These are phyloP conservation scores for Starmerella asiatica DNA, from an alignment of 805 yeast species.

Conservation along the genomic window DNA sequence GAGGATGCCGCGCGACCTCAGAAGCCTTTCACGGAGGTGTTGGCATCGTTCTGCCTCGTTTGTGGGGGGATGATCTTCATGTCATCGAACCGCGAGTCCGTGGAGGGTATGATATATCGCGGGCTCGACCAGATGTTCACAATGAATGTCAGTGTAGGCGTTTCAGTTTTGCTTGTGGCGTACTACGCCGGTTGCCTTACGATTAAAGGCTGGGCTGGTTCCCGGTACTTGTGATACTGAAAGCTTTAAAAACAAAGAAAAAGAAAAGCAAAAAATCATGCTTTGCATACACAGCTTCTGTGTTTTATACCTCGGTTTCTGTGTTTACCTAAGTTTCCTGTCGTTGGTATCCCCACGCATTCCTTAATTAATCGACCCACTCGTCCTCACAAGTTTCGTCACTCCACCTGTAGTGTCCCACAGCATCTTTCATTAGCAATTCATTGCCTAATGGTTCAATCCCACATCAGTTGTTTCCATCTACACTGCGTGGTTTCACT, in stretches of 20 bases:
- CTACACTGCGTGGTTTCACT: too few species aligned
- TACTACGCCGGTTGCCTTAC: slow-evolving; percentile 65
- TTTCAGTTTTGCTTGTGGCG: slow-evolving; percentile 66
- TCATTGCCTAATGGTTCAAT: too few species aligned
- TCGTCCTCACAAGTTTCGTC: too few species aligned
- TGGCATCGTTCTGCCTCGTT: slow-evolving; percentile 64
- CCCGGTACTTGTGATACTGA: slow-evolving; percentile 4
- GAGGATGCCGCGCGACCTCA: slow-evolving; percentile 34
- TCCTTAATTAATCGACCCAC: too few species aligned
- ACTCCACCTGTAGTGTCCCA: too few species aligned
- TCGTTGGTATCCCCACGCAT: too few species aligned
- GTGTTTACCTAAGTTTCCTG: too few species aligned
- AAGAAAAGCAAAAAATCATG: too few species aligned
- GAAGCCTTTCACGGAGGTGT: slow-evolving; percentile 76
- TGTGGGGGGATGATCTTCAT: slow-evolving; percentile 87
- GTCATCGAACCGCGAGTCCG: slow-evolving; percentile 79
- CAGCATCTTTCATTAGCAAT: too few species aligned
- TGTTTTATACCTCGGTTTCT: too few species aligned
- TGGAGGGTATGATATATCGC: slow-evolving; percentile 66
- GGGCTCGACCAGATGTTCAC: slow-evolving; percentile 85
- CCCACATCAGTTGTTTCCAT: too few species aligned
- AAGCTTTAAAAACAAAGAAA: not conserved
- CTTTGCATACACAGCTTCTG: too few species aligned
- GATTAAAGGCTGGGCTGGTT: slow-evolving; percentile 25
- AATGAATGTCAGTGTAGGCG: slow-evolving; percentile 71